phyloP scores from a whole-genome alignment of 768 basidiomycete species.

The Termitomyces bulborhizus region DNA sequence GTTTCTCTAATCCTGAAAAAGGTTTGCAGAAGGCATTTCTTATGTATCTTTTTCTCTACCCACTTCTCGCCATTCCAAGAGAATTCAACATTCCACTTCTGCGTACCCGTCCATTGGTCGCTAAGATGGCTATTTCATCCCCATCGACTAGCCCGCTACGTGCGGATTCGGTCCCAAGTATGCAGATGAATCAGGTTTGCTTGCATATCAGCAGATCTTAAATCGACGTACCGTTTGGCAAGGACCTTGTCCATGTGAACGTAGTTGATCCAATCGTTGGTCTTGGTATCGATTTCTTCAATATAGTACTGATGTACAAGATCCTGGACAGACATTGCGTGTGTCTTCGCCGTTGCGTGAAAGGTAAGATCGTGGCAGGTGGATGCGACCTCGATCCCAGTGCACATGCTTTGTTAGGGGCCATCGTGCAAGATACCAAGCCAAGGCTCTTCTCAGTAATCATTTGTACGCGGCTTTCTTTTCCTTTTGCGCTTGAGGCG shows the following conservation, averaged over 20 bases:
- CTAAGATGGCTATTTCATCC: slow-evolving; percentile 37
- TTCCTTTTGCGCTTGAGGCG: slow-evolving; percentile 15
- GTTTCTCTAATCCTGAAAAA: background rate
- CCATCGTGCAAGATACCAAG: slow-evolving; percentile 31
- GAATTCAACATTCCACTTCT: slow-evolving; percentile 34
- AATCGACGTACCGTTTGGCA: slow-evolving; percentile 22
- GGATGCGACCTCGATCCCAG: slow-evolving; percentile 23
- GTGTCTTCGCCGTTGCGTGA: slow-evolving; percentile 29
- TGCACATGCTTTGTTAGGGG: slow-evolving; percentile 28
- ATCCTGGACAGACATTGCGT: slow-evolving; percentile 20
- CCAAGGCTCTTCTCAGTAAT: slow-evolving; percentile 27
- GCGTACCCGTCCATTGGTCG: slow-evolving; percentile 36
- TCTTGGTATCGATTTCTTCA: slow-evolving; percentile 16
- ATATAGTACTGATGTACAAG: slow-evolving; percentile 24
- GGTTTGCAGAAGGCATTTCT: background rate
- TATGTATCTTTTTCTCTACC: slow-evolving; percentile 25
- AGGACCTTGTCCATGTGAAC: slow-evolving; percentile 28
- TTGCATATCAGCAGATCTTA: background rate
- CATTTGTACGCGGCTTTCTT: slow-evolving; percentile 21
- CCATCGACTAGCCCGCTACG: slow-evolving; percentile 33
- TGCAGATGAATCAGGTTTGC: slow-evolving; percentile 14
- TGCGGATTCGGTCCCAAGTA: slow-evolving; percentile 38
- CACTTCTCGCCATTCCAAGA: slow-evolving; percentile 29
- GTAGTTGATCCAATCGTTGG: slow-evolving; percentile 21
- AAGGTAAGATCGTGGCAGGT: slow-evolving; percentile 34